These are phyloP conservation scores for Vitis cinerea DNA, from an alignment of 164 flowering plant genomes.

Conservation along the genomic window DNA sequence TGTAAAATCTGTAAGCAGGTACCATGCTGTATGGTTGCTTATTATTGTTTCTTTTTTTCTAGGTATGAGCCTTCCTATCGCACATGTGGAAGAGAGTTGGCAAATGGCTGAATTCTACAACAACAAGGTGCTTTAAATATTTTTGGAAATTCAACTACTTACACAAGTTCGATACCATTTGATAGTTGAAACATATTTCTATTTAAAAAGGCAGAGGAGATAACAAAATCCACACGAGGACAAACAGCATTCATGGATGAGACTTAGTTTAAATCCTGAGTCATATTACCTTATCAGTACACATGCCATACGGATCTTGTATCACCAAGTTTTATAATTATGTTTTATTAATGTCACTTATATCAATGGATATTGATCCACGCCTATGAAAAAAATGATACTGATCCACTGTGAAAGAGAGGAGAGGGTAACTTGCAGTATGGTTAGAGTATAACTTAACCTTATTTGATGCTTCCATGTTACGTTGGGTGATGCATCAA, in stretches of 20 bases:
- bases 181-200: too few relatives aligned
- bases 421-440: not conserved
- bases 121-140: constrained; percentile 60
- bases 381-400: not conserved
- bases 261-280: too few relatives aligned
- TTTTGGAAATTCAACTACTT: not conserved
- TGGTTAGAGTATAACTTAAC: too few relatives aligned
- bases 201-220: not conserved
- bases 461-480: too few relatives aligned
- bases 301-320: too few relatives aligned
- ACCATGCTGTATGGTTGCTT: not conserved
- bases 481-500: too few relatives aligned
- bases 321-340: too few relatives aligned
- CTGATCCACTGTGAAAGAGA: not conserved
- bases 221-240: not conserved
- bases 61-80: constrained; percentile 99
- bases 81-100: constrained; percentile 99
- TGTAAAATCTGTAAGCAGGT: not conserved
- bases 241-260: too few relatives aligned
- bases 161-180: too few relatives aligned
- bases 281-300: too few relatives aligned
- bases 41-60: constrained; percentile 9
- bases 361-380: too few relatives aligned
- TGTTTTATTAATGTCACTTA: too few relatives aligned
- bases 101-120: constrained; percentile 95